Base-by-base conservation (phyloP, 2,329 filamentous ascomycete genomes). In the Verticillium albo-atrum region DNA sequence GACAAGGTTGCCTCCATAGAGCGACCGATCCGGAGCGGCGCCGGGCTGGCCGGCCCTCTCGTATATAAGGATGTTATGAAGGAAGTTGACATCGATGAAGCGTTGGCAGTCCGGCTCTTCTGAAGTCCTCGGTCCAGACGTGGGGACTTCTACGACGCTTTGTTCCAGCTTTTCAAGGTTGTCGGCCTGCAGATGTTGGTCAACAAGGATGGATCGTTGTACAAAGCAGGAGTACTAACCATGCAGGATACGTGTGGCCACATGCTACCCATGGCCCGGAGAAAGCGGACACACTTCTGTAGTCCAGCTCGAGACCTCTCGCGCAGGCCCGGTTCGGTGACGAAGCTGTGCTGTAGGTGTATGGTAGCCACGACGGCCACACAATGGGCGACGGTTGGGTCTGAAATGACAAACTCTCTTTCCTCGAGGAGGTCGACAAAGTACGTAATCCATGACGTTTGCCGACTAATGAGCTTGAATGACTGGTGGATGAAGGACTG, bases 401-500 rank as follows among this genome's bases (percentile, higher is more conserved):
- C 68, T 0, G 77, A 77, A 7, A 79, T 73, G 54, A 74, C 68
- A 58, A 82, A 80, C 0, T 9, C 30, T 14, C 9, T 32, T 14
- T 32, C 14, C 9, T 32, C 30, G 2, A 32, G 30, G 9, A 32
- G 14, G 14, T 32, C 30, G 7, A 32, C 14, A 14, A 32, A 32
- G 30, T 32, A 32, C 9, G 14, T 14, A 6, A 32, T 32, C 30
- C 30, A 32, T 32, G 9, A 9, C 2, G 30, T 14, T 9, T 32
- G 30, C 10, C 77, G 77, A 1, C 77, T 75, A 28, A 82, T 81
- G 27, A 80, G 70, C 58, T 83, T 80, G 14, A 78, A 79, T 1
- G 79, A 82, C 62, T 82, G 79, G 54, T 82, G 80, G 1, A 84
- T 73, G 23, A 83, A 84, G 1, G 81, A 79, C 56, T 83, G 79